Conservation (phyloP, 352 stramenopile species). For the Sclerospora graminicola region DNA sequence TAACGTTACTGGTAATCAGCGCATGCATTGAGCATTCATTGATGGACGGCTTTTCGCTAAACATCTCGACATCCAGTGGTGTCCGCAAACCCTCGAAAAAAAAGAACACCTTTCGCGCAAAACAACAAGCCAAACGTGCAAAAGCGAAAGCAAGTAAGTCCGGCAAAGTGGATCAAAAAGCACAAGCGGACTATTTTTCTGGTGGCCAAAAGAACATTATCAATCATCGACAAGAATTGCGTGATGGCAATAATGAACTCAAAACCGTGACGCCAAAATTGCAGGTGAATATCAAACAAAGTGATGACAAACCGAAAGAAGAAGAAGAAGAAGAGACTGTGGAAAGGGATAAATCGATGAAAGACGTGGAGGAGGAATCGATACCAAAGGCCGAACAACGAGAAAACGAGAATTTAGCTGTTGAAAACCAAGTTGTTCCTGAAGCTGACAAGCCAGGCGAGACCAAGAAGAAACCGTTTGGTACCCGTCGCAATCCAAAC, state of each 20-base stretch:
- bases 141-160: conserved; percentile 30
- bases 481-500: conserved; percentile 77
- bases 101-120: conserved; percentile 69
- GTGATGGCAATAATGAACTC: conserved; percentile 1
- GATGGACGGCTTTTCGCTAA: conserved; percentile 75
- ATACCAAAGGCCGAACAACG: conserved; percentile 5
- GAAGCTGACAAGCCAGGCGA: not conserved
- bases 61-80: conserved; percentile 53
- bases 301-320: no score
- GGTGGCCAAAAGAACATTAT: conserved; percentile 2
- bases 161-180: conserved; percentile 13
- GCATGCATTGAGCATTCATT: no score
- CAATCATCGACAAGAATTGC: not conserved
- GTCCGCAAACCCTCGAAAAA: conserved; percentile 41
- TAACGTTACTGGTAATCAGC: no score
- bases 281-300: not conserved
- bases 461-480: conserved; percentile 28
- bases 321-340: no score
- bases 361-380: not conserved
- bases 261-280: not conserved
- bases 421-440: conserved; percentile 3
- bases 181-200: not conserved
- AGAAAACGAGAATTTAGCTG: not conserved
- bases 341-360: no score
- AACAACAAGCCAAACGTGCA: conserved; percentile 51